Evolutionary conservation across 192 early-diverging fungal genomes (phyloP).

Genomic region (Endogone sp.): DNA sequence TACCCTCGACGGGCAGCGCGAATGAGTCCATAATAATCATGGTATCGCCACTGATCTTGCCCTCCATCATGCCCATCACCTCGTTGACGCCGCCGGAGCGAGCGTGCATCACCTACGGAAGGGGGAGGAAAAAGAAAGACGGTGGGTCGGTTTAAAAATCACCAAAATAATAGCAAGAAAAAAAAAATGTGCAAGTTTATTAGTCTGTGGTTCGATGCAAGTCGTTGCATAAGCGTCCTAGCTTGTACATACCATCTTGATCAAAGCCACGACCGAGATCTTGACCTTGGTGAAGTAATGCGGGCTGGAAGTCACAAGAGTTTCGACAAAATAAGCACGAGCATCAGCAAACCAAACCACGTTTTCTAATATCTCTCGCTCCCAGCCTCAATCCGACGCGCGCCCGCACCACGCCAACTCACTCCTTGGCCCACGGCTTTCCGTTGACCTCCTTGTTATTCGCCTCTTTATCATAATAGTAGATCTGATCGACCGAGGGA

Average conservation of each 20-base stretch:
- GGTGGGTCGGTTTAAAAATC: background rate
- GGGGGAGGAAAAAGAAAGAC: background rate
- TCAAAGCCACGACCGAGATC: slow-evolving; percentile 92
- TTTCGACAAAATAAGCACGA: background rate
- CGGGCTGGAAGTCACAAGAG: slow-evolving; percentile 55
- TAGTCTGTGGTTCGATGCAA: no score
- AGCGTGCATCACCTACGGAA: slow-evolving; percentile 86
- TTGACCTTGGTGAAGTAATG: slow-evolving; percentile 84
- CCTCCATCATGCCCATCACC: slow-evolving; percentile 98
- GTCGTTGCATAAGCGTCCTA: background rate
- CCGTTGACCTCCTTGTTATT: slow-evolving; percentile 58
- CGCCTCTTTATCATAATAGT: slow-evolving; percentile 69
- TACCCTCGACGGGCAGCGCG: slow-evolving; percentile 97
- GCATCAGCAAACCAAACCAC: background rate
- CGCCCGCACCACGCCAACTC: no score
- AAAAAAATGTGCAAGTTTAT: background rate
- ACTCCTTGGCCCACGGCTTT: slow-evolving; percentile 86
- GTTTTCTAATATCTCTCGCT: no score
- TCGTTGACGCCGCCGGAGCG: slow-evolving; percentile 93
- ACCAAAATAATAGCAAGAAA: no score
- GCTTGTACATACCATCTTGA: slow-evolving; percentile 86
- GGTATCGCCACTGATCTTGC: slow-evolving; percentile 81
- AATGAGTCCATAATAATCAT: slow-evolving; percentile 97
- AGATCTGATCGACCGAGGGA: slow-evolving; percentile 70
- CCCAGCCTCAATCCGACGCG: background rate